Conservation (phyloP, 345 rosid species). For the Carallia pectinifolia region DNA sequence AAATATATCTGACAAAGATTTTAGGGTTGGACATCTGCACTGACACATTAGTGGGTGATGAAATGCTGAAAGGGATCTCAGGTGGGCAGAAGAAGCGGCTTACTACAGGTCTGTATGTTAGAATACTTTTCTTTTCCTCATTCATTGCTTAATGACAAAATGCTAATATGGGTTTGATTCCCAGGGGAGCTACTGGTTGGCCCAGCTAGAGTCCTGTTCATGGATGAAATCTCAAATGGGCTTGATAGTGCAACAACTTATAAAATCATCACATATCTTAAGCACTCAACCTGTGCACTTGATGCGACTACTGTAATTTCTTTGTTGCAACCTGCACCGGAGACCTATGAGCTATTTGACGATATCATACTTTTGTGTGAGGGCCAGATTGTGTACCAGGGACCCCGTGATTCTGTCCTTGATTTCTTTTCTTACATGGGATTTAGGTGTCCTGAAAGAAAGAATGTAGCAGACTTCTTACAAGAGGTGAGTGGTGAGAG, state of each 20-base stretch:
- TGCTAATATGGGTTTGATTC: slow-evolving; percentile 17
- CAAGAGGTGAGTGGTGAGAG: slow-evolving; percentile 71
- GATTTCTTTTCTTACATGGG: slow-evolving; percentile 79
- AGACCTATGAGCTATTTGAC: slow-evolving; percentile 87
- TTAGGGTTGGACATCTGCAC: slow-evolving; percentile 94
- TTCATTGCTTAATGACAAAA: background rate
- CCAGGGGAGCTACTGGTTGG: slow-evolving; percentile 94
- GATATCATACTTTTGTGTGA: slow-evolving; percentile 87
- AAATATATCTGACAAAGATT: slow-evolving; percentile 75
- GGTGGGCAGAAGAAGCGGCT: slow-evolving; percentile 99
- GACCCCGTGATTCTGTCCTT: slow-evolving; percentile 70
- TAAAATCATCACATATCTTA: slow-evolving; percentile 85
- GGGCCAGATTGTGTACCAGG: slow-evolving; percentile 94
- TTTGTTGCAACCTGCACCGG: slow-evolving; percentile 94
- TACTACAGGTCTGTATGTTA: slow-evolving; percentile 62
- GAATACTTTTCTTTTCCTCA: background rate
- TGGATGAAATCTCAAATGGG: slow-evolving; percentile 99
- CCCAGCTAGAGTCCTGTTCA: slow-evolving; percentile 92
- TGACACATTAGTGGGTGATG: slow-evolving; percentile 97
- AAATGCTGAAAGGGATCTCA: slow-evolving; percentile 97
- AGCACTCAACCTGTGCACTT: slow-evolving; percentile 78
- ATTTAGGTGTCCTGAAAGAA: slow-evolving; percentile 86
- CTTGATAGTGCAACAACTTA: slow-evolving; percentile 94
- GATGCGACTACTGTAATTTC: slow-evolving; percentile 86
- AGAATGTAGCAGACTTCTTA: slow-evolving; percentile 95